Conservation (phyloP, 2,329 filamentous ascomycete species). For the Diplodia mutila region DNA sequence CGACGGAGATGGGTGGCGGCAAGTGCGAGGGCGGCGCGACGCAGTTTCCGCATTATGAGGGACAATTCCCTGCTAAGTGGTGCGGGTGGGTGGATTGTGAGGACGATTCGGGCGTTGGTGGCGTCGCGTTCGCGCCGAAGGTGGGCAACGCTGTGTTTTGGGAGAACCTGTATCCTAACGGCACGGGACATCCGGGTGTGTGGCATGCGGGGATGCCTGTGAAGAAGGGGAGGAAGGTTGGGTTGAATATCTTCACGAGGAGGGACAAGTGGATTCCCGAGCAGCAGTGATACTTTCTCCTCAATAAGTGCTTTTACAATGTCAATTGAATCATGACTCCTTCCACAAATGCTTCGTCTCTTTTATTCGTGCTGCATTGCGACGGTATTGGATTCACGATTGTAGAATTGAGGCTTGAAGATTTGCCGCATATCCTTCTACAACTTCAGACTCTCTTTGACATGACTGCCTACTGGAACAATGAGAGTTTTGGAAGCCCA, state of each 20-base stretch:
- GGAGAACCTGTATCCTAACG: constrained; percentile 51
- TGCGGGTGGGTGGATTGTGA: constrained; percentile 52
- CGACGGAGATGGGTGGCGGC: too few relatives aligned
- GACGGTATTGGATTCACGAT: background rate
- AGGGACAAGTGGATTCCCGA: background rate
- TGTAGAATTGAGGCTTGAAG: background rate
- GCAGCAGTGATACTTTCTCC: background rate
- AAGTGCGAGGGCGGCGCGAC: constrained; percentile 52
- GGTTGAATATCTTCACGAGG: constrained; percentile 58
- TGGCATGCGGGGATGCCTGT: constrained; percentile 55
- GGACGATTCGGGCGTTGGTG: constrained; percentile 52
- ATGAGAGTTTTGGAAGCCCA: too few relatives aligned
- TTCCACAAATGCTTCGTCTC: background rate
- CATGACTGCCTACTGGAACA: too few relatives aligned
- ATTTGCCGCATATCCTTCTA: background rate
- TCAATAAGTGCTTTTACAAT: too few relatives aligned
- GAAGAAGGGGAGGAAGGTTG: constrained; percentile 52
- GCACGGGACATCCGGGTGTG: constrained; percentile 48
- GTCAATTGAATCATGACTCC: background rate
- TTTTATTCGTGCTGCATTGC: too few relatives aligned
- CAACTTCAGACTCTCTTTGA: too few relatives aligned
- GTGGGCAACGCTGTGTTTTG: constrained; percentile 56
- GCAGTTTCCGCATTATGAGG: constrained; percentile 49
- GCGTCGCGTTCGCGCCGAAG: constrained; percentile 53
- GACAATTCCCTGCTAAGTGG: constrained; percentile 37